Conservation (phyloP, 1,284 basidiomycete genomes). For the Vanrija pseudolonga region DNA sequence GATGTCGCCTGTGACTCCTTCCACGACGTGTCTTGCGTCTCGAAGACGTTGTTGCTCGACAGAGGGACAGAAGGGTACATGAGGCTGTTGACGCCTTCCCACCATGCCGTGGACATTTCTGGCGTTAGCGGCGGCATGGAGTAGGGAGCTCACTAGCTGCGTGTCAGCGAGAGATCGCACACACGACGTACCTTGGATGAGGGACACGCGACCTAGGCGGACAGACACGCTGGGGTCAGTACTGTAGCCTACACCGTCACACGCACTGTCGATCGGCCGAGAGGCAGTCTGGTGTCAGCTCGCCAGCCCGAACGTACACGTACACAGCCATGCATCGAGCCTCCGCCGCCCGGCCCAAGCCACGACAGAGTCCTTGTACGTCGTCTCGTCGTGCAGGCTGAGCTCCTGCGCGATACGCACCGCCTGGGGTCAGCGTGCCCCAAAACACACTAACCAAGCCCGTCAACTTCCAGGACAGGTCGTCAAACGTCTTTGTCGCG, state of each 20-base stretch:
- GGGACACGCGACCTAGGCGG: slow-evolving; percentile 15
- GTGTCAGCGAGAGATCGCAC: neutral
- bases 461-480: slow-evolving; percentile 21
- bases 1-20: neutral
- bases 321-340: slow-evolving; percentile 20
- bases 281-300: slow-evolving; percentile 16
- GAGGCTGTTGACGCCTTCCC: slow-evolving; percentile 9
- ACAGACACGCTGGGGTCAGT: slow-evolving; percentile 17
- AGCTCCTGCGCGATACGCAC: slow-evolving; percentile 22
- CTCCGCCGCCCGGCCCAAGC: slow-evolving; percentile 10
- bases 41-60: neutral
- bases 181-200: slow-evolving; percentile 13
- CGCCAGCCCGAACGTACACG: neutral
- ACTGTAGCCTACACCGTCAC: neutral
- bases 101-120: slow-evolving; percentile 25
- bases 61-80: neutral
- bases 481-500: slow-evolving; percentile 22
- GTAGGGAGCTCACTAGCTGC: too few species aligned
- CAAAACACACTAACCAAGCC: slow-evolving; percentile 8
- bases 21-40: slow-evolving; percentile 1
- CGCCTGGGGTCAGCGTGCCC: slow-evolving; percentile 2
- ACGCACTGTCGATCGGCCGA: slow-evolving; percentile 22
- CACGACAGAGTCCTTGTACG: slow-evolving; percentile 5
- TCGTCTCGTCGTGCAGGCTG: slow-evolving; percentile 15
- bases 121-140: too few species aligned